Base-by-base conservation (phyloP, 176 grass and related monocot genomes). In the Carex myosuroides region DNA sequence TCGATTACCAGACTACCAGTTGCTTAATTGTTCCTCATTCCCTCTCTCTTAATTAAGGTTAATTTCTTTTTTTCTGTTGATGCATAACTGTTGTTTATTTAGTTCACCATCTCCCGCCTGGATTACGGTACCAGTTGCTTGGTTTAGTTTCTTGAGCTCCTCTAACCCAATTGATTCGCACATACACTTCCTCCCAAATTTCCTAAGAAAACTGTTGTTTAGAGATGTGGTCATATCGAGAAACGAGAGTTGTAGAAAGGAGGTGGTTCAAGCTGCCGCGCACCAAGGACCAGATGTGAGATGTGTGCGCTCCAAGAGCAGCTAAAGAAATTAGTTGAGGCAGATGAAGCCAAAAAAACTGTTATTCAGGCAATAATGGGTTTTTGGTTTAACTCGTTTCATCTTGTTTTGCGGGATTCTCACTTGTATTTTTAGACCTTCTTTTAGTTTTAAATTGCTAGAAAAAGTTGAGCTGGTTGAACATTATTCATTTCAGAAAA, bases 261-360 rank as follows among this genome's bases (percentile, higher is more conserved):
- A 26, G 26, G 26, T 26, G 26, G 26, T 26, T 0, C 26, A 26
- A 26, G 26, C 26, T 26, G 26, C 26, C 26, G 35, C 35, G 35
- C 35, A 37, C 35, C 35, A 37, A 37, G 35, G 35, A 37, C 35
- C 35, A 29, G 29, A 29, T 29, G 29, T 29, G 84, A 90, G 22
- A 88, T 97, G 3, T 90, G 94, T 13, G 54, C 3, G 26, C 90
- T 97, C 26, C 92, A 92, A 70, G 87, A 35, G 3, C 92, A 90
- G 11, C 92, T 97, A 37, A 88, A 86, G 66, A 84, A 92, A 72
- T 89, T 97, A 52, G 85, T 86, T 14, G 90, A 91, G 13, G 83
- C 85, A 4, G 90, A 94, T 83, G 91, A 89, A 44, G 74, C 87
- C 54, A 80, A 86, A 57, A 32, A 73, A 5, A 4, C 75, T 73